Evolutionary conservation across 176 grass and related monocot genomes (phyloP).

Genomic region (Saccharum officinarum): DNA sequence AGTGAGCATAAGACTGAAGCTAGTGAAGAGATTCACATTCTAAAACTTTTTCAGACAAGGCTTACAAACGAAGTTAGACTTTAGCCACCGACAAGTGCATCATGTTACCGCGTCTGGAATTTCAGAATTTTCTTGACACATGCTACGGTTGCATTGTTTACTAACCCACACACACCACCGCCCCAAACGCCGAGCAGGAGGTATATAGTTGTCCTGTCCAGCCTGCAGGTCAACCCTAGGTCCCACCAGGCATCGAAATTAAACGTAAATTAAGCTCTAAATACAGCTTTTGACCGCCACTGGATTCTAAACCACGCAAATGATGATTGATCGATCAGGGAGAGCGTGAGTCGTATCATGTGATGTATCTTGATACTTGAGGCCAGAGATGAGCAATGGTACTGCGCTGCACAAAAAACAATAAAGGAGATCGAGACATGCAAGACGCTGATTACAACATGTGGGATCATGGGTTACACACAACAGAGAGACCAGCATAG

Average conservation of each 20-base stretch:
- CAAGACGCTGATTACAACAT: background rate
- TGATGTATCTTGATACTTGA: conserved; percentile 29
- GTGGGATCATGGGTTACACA: background rate
- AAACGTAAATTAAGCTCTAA: background rate
- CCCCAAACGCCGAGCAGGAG: conserved; percentile 1
- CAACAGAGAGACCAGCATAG: background rate
- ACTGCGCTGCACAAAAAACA: background rate
- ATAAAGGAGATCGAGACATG: conserved; percentile 4
- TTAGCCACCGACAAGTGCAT: conserved; percentile 14
- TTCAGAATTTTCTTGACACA: conserved; percentile 31
- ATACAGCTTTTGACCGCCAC: conserved; percentile 35
- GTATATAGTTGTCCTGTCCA: background rate
- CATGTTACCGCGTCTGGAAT: background rate
- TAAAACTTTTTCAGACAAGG: background rate
- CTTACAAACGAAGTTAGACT: background rate
- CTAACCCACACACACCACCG: conserved; percentile 13
- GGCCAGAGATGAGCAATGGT: background rate
- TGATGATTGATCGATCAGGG: conserved; percentile 22
- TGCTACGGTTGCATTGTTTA: background rate
- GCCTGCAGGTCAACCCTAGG: conserved; percentile 31
- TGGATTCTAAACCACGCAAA: conserved; percentile 26
- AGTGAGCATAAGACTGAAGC: background rate
- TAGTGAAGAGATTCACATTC: background rate
- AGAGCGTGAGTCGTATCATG: conserved; percentile 16
- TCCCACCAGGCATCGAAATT: background rate